These are phyloP conservation scores for Actinomucor elegans DNA, from an alignment of 371 early-diverging fungal genomes.

Conservation along the genomic window DNA sequence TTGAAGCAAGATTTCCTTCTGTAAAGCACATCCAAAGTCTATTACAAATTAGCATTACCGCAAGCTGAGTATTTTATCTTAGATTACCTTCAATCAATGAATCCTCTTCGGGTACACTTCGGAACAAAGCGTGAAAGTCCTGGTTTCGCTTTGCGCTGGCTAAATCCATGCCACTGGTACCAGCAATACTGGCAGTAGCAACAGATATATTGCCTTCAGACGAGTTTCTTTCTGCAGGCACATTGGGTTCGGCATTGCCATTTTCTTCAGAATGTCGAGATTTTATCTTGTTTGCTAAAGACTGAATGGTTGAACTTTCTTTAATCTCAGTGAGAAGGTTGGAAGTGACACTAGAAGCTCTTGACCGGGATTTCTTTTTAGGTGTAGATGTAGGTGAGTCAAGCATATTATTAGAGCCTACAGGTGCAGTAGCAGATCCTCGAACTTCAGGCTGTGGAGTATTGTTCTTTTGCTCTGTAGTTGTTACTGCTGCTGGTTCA, in stretches of 20 bases:
- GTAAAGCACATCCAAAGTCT: constrained; percentile 91
- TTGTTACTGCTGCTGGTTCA: neutral
- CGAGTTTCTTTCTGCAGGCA: neutral
- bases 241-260: neutral
- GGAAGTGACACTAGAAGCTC: constrained; percentile 27
- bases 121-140: constrained; percentile 60
- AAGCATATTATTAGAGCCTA: neutral
- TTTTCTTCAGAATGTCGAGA: constrained; percentile 5
- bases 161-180: neutral
- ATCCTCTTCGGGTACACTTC: constrained; percentile 56
- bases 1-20: constrained; percentile 91
- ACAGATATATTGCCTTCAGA: neutral
- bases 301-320: constrained; percentile 19
- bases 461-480: neutral
- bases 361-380: constrained; percentile 22
- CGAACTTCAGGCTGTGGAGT: neutral
- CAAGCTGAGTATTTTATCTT: neutral
- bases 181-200: neutral
- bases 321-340: constrained; percentile 21
- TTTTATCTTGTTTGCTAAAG: constrained; percentile 16
- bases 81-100: constrained; percentile 59
- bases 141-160: constrained; percentile 44
- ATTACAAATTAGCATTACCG: neutral
- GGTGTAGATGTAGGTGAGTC: neutral
- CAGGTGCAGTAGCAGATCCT: constrained; percentile 1